Conservation (phyloP, 1,139 yeast genomes). For the Geotrichum candidum region DNA sequence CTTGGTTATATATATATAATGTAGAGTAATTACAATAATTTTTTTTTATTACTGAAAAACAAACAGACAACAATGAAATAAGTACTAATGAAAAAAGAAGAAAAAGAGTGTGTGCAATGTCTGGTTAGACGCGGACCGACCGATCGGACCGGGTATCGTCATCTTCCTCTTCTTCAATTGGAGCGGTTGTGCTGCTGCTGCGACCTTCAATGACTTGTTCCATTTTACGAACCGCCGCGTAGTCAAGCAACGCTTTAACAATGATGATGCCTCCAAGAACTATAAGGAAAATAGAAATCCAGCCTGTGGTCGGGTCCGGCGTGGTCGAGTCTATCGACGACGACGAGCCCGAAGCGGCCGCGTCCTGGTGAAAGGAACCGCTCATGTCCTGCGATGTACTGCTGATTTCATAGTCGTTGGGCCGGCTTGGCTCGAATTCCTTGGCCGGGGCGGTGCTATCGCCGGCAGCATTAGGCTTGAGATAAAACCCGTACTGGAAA, state of each 20-base stretch:
- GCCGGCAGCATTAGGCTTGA: constrained; percentile 51
- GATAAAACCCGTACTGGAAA: constrained; percentile 65
- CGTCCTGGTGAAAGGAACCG: constrained; percentile 26
- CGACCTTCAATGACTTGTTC: constrained; percentile 48
- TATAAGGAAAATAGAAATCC: constrained; percentile 52
- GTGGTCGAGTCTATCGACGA: constrained; percentile 13
- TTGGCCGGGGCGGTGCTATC: constrained; percentile 40
- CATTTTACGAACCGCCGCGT: constrained; percentile 67
- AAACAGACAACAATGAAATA: background rate
- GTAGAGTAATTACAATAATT: background rate
- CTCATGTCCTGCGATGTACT: constrained; percentile 32
- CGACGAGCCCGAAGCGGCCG: constrained; percentile 27
- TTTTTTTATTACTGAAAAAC: background rate
- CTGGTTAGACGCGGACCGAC: background rate
- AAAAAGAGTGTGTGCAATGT: background rate
- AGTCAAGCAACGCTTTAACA: constrained; percentile 63
- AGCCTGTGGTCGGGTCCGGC: constrained; percentile 19
- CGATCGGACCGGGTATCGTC: background rate
- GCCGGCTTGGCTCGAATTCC: constrained; percentile 35
- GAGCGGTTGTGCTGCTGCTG: constrained; percentile 19
- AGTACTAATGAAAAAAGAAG: background rate
- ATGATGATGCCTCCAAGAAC: constrained; percentile 64
- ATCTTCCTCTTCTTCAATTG: background rate
- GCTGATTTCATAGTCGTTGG: constrained; percentile 36
- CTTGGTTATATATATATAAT: background rate